A percentile compares a stretch with the other conserved stretches of the same genome.
Conservation (phyloP, 2,329 filamentous ascomycete species). For the Calonectria henricotiae region DNA sequence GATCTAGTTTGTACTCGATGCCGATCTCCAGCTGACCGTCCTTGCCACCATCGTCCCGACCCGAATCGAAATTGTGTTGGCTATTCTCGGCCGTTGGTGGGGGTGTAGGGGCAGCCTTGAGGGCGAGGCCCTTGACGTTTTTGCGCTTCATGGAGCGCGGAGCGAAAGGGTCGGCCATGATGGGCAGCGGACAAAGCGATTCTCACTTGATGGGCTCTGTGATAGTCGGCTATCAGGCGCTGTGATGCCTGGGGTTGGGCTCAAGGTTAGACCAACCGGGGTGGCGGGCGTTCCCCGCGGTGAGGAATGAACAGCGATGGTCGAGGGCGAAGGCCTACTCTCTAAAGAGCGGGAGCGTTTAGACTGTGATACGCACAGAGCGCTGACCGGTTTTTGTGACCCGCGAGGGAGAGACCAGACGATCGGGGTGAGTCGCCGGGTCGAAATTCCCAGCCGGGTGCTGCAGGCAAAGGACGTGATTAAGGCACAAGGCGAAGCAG, state of each 20-base stretch:
- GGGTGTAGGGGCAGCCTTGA: slow-evolving; percentile 84
- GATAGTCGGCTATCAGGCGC: slow-evolving; percentile 26
- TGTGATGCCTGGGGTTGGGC: slow-evolving; percentile 35
- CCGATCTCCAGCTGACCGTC: slow-evolving; percentile 88
- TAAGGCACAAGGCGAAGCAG: slow-evolving; percentile 32
- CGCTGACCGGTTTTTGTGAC: slow-evolving; percentile 30
- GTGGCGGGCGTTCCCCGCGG: slow-evolving; percentile 44
- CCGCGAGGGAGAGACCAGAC: slow-evolving; percentile 22
- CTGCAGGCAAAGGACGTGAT: slow-evolving; percentile 34
- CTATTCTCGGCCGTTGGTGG: slow-evolving; percentile 82
- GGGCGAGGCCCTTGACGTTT: slow-evolving; percentile 96
- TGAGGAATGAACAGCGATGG: slow-evolving; percentile 32
- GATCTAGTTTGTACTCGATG: slow-evolving; percentile 94
- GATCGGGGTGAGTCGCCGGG: slow-evolving; percentile 40
- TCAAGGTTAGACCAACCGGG: slow-evolving; percentile 43
- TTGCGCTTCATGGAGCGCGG: slow-evolving; percentile 96
- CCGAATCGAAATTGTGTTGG: slow-evolving; percentile 73
- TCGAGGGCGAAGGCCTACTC: slow-evolving; percentile 30
- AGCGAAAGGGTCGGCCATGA: slow-evolving; percentile 76
- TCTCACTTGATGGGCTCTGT: slow-evolving; percentile 30
- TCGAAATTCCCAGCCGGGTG: slow-evolving; percentile 30
- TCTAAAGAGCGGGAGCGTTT: slow-evolving; percentile 16
- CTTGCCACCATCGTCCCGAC: slow-evolving; percentile 73
- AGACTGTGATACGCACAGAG: slow-evolving; percentile 31
- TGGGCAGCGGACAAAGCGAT: slow-evolving; percentile 43